phyloP scores from a whole-genome alignment of 2,329 filamentous ascomycete genomes.

The Fusarium sp. region DNA sequence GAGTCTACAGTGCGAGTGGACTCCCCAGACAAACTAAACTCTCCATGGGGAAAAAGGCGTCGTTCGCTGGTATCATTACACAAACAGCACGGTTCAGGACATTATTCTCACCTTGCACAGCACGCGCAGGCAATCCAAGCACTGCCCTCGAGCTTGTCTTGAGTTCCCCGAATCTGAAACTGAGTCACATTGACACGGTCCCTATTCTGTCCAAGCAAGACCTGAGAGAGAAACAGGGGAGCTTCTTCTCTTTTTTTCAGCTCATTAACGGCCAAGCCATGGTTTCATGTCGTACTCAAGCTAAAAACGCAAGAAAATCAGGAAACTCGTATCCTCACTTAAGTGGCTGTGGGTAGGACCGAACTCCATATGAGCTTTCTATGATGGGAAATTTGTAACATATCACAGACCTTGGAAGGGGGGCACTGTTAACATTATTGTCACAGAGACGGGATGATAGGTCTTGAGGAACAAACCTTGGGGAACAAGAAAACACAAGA shows the following conservation, averaged over 20 bases:
- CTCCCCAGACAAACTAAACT: background rate
- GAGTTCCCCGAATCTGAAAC: constrained; percentile 31
- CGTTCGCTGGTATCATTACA: constrained; percentile 20
- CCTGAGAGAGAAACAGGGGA: constrained; percentile 6
- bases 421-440: background rate
- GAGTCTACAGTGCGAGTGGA: constrained; percentile 25
- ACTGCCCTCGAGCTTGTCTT: constrained; percentile 18
- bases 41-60: background rate
- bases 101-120: constrained; percentile 18
- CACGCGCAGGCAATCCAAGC: constrained; percentile 10
- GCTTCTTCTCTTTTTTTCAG: background rate
- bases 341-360: background rate
- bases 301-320: background rate
- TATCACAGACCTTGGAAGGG: background rate
- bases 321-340: background rate
- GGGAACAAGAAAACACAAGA: no score
- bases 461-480: background rate
- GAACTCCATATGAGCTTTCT: background rate
- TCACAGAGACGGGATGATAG: background rate
- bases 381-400: background rate
- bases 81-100: constrained; percentile 9
- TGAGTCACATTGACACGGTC: constrained; percentile 32
- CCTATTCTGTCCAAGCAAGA: background rate
- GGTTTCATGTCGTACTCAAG: background rate
- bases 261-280: background rate